A percentile compares a stretch with the other conserved stretches of the same genome.
Evolutionary conservation across 768 basidiomycete genomes (phyloP).

Genomic region (Tylopilus sp.): DNA sequence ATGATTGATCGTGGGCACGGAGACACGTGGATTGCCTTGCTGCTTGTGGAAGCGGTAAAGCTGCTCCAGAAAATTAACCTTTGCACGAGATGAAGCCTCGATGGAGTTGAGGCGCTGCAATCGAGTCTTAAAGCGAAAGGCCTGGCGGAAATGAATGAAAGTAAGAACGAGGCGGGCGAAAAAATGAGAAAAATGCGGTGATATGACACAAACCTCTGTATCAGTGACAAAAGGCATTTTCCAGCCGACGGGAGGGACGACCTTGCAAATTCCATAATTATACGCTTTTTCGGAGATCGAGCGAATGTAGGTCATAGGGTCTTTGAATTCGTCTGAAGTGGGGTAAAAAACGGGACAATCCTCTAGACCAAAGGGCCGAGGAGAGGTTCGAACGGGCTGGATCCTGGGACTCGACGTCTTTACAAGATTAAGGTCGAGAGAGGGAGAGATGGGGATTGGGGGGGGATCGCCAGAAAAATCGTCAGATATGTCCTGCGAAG

Average conservation of each 20-base stretch:
- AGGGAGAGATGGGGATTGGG: conserved; percentile 60
- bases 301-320: conserved; percentile 91
- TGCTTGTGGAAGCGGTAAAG: conserved; percentile 96
- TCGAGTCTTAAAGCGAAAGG: conserved; percentile 94
- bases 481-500: conserved; percentile 39
- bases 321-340: conserved; percentile 85
- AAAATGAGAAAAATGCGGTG: conserved; percentile 25
- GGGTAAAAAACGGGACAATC: conserved; percentile 92
- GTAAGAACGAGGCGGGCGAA: conserved; percentile 16
- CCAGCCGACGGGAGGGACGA: conserved; percentile 92
- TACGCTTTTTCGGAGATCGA: conserved; percentile 69
- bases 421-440: conserved; percentile 66
- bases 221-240: conserved; percentile 95
- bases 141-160: conserved; percentile 37
- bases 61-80: conserved; percentile 96
- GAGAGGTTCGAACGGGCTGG: conserved; percentile 34
- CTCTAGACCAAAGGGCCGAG: conserved; percentile 80
- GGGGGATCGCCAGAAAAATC: conserved; percentile 46
- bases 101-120: conserved; percentile 94
- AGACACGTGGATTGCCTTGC: conserved; percentile 85
- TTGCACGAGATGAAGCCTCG: conserved; percentile 94
- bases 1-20: conserved; percentile 92
- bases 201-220: conserved; percentile 67
- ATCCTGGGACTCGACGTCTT: conserved; percentile 60
- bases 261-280: conserved; percentile 90